Evolutionary conservation across 192 early-diverging fungal species (phyloP), one percentile per base, ranked within the genome.

Genomic region (Linnemannia elongata): DNA sequence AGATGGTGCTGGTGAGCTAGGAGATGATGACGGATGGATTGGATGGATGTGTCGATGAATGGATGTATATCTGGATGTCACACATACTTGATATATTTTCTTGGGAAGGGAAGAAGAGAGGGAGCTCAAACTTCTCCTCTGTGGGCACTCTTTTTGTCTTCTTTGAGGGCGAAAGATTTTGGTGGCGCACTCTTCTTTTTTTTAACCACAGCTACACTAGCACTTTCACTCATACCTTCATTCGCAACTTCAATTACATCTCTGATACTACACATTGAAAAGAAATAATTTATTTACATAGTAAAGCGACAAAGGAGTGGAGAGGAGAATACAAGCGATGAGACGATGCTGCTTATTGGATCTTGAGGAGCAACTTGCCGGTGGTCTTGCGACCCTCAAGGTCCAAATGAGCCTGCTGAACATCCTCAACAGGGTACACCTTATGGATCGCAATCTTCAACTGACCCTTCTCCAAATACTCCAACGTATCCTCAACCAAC

Each of bases 381-480:
- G 89, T 90, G 10, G 94, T 94, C 75, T 90, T 93, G 77, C 95
- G 87, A 44, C 89, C 82, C 80, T 96, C 92, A 54, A 98, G 80
- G 84, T 97, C 97, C 6, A 78, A 76, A 69, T 98, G 97, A 0
- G 97, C 96, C 36, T 93, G 85, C 1, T 88, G 88, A n/a, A 91
- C 94, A 69, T 98, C 94, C 30, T 89, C 85, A 52, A 99, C 78
- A 18, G 89, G 89, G 82, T 97, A 97, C 2, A 91, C 83, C 72
- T 96, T 95, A 88, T 93, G 92, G 44, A 97, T 86, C 35, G 92
- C 83, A 54, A 96, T 60, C 42, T 94, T 88, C 44, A 98, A 77
- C 75, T 93, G 92, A 13, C 88, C 86, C 18, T 92, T 24, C 3
- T 77, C 72, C 24, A 96, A 69, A 41, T 97, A 78, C 17, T 93